Evolutionary conservation across 805 yeast genomes (phyloP), one percentile per base, ranked within the genome.

Genomic region (Saturnispora halmiae): DNA sequence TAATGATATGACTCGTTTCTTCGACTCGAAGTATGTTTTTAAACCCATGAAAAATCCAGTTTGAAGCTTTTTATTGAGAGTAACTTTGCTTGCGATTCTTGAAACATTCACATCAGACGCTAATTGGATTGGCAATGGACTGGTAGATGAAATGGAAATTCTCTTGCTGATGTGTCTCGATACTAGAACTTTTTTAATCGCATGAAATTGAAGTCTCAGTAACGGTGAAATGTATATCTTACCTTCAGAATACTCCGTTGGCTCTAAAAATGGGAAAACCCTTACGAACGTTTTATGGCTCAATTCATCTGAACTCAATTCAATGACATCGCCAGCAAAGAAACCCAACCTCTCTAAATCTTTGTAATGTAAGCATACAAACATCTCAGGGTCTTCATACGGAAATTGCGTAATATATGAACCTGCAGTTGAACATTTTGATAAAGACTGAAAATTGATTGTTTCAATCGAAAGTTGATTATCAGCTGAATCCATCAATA

Each of bases 51-150:
- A 64, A 51, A 84, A 73, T 41, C 76, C 64, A 41, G 68, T 70
- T 52, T 83, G 90, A 51, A 66, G 70, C 0, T 75, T 64, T 39
- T 75, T 68, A 46, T 80, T 85, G 49, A 83, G 65, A 1, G 92
- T 75, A 2, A 72, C 64, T 0, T 86, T 83, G 0, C 90, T 77
- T 1, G 82, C 74, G 0, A 85, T 66, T 43, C 90, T 64, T 0
- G 85, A 70, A 4, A 85, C 67, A 0, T 79, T 76, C 6, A 82
- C 76, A 16, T 78, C 73, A 26, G 70, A 69, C 0, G 92, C 92
- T 16, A 72, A 53, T 11, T 56, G 77, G 53, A 60, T 61, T 9
- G 37, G 42, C 11, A 40, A 13, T 11, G 38, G 21, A 14, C 30
- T 15, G 2, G 34, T 21, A 4, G 20, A 21, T 11, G 36, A 29